These are phyloP conservation scores for Taphrina pruni DNA, from an alignment of 1,139 yeast species.

Conservation along the genomic window DNA sequence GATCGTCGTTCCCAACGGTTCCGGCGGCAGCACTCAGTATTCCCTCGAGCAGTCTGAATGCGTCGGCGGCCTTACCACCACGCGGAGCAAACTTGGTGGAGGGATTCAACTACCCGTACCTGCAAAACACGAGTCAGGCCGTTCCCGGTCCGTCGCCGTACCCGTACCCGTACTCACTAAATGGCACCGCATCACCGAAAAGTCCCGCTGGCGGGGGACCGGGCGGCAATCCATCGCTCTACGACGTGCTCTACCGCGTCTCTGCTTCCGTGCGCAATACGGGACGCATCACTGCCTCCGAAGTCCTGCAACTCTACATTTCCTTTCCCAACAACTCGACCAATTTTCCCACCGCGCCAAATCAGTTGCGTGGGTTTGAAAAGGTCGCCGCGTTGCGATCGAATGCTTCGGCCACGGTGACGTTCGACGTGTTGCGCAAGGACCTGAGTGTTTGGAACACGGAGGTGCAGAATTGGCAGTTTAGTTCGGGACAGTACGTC, in stretches of 20 bases:
- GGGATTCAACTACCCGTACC: slow-evolving; percentile 50
- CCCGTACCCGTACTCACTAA: slow-evolving; percentile 51
- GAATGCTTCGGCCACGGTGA: slow-evolving; percentile 55
- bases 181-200: slow-evolving; percentile 51
- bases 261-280: slow-evolving; percentile 59
- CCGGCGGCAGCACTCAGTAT: slow-evolving; percentile 14
- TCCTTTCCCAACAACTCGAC: slow-evolving; percentile 60
- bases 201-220: slow-evolving; percentile 62
- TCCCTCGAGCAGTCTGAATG: slow-evolving; percentile 11
- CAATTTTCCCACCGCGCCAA: slow-evolving; percentile 52
- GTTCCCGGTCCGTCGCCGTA: slow-evolving; percentile 60
- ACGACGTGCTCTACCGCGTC: slow-evolving; percentile 59
- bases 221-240: slow-evolving; percentile 60
- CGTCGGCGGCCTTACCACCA: slow-evolving; percentile 21
- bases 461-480: slow-evolving; percentile 64
- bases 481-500: slow-evolving; percentile 63
- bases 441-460: slow-evolving; percentile 69
- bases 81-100: slow-evolving; percentile 26
- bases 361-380: slow-evolving; percentile 65
- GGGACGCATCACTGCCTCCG: slow-evolving; percentile 61
- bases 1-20: slow-evolving; percentile 9
- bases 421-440: slow-evolving; percentile 60
- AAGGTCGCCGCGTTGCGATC: slow-evolving; percentile 59
- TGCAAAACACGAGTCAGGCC: slow-evolving; percentile 38
- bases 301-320: slow-evolving; percentile 64